Evolutionary conservation across 1,284 basidiomycete species (phyloP), one percentile per base, ranked within the genome.

Genomic region (Cutaneotrichosporon cutaneum): DNA sequence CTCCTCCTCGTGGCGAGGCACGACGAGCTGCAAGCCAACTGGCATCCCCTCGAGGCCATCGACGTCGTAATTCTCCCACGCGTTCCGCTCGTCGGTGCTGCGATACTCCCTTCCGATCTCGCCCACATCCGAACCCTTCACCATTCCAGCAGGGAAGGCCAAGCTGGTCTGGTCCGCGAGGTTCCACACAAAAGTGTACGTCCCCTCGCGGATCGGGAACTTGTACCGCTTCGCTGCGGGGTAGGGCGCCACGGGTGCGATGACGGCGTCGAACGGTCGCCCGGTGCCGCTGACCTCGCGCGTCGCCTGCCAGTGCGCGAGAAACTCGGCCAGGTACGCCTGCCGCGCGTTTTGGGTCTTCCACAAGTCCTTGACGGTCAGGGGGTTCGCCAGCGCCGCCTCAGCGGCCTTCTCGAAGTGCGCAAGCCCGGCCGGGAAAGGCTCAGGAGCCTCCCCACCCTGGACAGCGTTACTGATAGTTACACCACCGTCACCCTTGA

Each of bases 21-120:
- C 87, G 4, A 88, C 81, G 8, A 89, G 70, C 69, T 90, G 89
- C 22, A 90, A 72, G 22, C 81, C 78, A 6, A 89, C 80, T 0
- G 89, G 88, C 1, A 84, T 85, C 63, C 84, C 82, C 62, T 80
- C 79, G 67, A 84, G 86, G 4, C 76, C 77, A 24, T 80, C 80
- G 0, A 87, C 85, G 47, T 85, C 77, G 68, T 88, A 54, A 21
- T 80, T 66, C 50, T 85, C 80, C 69, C 85, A 82, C 35, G 82
- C 74, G 4, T 53, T 57, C 70, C 81, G 75, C 69, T 88, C 87
- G 4, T 67, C 54, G 0, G 75, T 67, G 26, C 82, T 78, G 2
- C 79, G 72, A 18, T n/a, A 55, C 39, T 26, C 39, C 18, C 39
- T 16, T 26, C 33, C 42, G n/a, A 77, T 75, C 67, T 81, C 32